These are phyloP conservation scores for Wickerhamomyces silvicola DNA, from an alignment of 805 yeast genomes.

Conservation along the genomic window DNA sequence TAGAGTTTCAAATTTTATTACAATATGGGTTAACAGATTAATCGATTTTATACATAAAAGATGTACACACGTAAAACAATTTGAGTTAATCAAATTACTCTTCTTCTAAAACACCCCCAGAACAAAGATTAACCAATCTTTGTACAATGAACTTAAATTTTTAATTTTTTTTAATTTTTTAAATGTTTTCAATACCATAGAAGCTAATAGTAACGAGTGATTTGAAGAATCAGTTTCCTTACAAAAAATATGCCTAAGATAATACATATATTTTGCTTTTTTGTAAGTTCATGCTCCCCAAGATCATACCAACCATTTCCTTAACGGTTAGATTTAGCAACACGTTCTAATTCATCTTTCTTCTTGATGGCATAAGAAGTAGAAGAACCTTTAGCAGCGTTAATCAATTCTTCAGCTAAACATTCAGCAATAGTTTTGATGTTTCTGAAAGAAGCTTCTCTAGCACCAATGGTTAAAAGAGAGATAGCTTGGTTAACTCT, in stretches of 20 bases:
- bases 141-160: no score
- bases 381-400: slow-evolving; percentile 99
- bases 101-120: no score
- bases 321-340: slow-evolving; percentile 99
- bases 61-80: no score
- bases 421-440: slow-evolving; percentile 99
- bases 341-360: slow-evolving; percentile 99
- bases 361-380: slow-evolving; percentile 99
- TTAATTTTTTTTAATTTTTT: no score
- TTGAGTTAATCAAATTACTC: no score
- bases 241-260: slow-evolving; percentile 1
- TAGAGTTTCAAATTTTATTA: no score
- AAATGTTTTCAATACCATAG: no score
- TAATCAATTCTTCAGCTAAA: slow-evolving; percentile 99
- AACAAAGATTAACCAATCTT: no score
- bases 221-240: not conserved
- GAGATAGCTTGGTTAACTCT: slow-evolving; percentile 99
- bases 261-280: slow-evolving; percentile 17
- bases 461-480: slow-evolving; percentile 97
- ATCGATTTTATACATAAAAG: no score
- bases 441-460: slow-evolving; percentile 99
- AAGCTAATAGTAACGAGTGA: no score
- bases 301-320: slow-evolving; percentile 12
- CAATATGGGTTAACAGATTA: no score
- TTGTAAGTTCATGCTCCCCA: slow-evolving; percentile 12